phyloP scores from a whole-genome alignment of 768 basidiomycete species.

The Basidioascus undulatus region DNA sequence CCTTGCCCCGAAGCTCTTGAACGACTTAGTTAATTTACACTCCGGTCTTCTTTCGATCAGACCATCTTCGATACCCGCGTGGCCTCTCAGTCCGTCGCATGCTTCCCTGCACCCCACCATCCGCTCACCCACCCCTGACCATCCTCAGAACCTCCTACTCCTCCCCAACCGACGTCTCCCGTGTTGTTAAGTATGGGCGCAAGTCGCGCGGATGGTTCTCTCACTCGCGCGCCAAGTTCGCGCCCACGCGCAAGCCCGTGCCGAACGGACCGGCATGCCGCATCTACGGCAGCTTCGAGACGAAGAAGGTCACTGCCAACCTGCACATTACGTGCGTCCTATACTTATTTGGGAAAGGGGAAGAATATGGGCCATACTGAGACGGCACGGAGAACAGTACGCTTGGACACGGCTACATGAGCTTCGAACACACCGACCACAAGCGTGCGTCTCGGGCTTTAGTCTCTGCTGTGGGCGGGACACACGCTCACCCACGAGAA shows the following conservation, averaged over 20 bases:
- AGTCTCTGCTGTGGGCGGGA: background rate
- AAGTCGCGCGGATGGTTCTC: conserved; percentile 47
- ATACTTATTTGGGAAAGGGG: too few relatives aligned
- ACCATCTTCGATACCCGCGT: conserved; percentile 60
- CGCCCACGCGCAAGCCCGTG: conserved; percentile 45
- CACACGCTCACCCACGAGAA: background rate
- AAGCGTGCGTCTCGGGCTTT: conserved; percentile 28
- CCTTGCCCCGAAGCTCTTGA: too few relatives aligned
- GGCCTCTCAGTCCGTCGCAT: too few relatives aligned
- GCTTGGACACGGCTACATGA: conserved; percentile 79
- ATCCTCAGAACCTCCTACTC: too few relatives aligned
- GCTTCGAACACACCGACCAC: conserved; percentile 68
- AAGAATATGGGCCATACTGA: too few relatives aligned
- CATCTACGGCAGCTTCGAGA: conserved; percentile 53
- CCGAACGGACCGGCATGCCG: conserved; percentile 55
- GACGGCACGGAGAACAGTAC: conserved; percentile 20
- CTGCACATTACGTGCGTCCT: conserved; percentile 37
- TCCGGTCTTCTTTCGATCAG: too few relatives aligned
- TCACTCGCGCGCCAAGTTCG: conserved; percentile 28
- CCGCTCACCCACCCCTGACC: too few relatives aligned
- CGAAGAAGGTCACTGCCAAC: conserved; percentile 85
- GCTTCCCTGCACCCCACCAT: too few relatives aligned
- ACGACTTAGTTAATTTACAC: too few relatives aligned
- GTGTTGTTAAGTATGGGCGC: background rate
- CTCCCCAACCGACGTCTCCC: background rate